Base-by-base conservation (phyloP, 2,329 filamentous ascomycete species). In the Rhynchosporium graminicola region DNA sequence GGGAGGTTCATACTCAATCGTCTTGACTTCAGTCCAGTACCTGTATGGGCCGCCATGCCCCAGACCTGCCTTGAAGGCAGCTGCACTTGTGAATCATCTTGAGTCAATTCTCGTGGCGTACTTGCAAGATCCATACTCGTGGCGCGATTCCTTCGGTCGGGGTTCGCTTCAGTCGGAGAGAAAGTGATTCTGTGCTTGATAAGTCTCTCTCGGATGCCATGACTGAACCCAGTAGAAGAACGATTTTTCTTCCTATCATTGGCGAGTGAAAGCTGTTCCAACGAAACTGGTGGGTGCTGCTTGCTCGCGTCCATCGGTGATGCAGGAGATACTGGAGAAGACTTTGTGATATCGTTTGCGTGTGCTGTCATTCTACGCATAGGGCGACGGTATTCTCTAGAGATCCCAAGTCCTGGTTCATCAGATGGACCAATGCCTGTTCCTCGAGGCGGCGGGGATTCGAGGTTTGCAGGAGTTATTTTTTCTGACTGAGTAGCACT, bases 21-120 rank as follows among this genome's bases (percentile, higher is more conserved):
- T n/a, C 90, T 83, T 36, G 90, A 87, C 77, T 93, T 94, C 74
- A 90, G 82, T 9, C 90, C 90, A 20, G 87, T 89, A 12, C 90
- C 90, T 28, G 83, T 83, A 58, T 87, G 86, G 1, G 90, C 88
- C 1, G 86, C 81, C 38, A 88, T 80, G 1, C 81, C 80, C 83
- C 84, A 87, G 1, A 82, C 79, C 42, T 82, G 75, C 76, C 78
- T 65, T 9, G 61, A 52, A 7, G 63, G 66, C 38, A 68, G 63
- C n/a, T 66, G 61, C 4, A 63, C 61, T 42, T 62, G 59, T 69
- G 71, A 42, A 66, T 73, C 47, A 71, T 65, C 36, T 63, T 50
- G 74, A 66, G 28, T 67, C 64, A 15, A 64, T 66, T 43, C 65
- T 58, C 36, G 64, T 60, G 46, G 36, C 10, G 42, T 28, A 15